Base-by-base conservation (phyloP, 352 stramenopile genomes). In the Blastocystis hominis region DNA sequence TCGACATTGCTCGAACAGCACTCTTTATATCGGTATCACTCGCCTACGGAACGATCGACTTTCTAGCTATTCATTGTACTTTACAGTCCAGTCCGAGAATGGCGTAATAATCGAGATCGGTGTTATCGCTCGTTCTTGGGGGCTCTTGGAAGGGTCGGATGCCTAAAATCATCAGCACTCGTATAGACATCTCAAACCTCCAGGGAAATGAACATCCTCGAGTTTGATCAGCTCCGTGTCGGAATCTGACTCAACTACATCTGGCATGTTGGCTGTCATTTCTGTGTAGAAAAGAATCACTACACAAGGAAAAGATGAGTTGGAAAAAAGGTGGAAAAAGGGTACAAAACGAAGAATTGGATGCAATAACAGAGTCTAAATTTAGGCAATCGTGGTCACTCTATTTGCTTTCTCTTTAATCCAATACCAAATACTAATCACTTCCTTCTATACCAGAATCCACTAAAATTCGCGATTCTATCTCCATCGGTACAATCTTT, bases 81-180 rank as follows among this genome's bases (percentile, higher is more conserved):
- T 80, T 44, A 40, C 30, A 44, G n/a, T 54, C 42, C 47, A 80
- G n/a, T 20, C 55, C 70, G 17, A 80, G 44, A 64, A 80, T 44
- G 10, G 30, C 55, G 50, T 80, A 80, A 47, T 80, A 80, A 46
- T 80, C 70, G 40, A 80, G 47, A 38, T 80, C 70, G 40, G 38
- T 56, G 17, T 54, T 80, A 62, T 80, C 38, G n/a, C 54, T 47
- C 4, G 70, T 80, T 64, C 70, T 80, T 38, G 70, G 70, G 13
- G 34, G 13, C 20, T 54, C 38, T 4, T 80, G 36, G 38, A 80
- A 80, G 30, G 70, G 70, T n/a, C 62, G 62, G 24, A 80, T 15
- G 40, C 70, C 70, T 80, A 80, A 20, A 36, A 9, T 34, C 44
- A 0, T 80, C 24, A 80, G 42, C 0, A 4, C 24, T 63, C 46